phyloP scores from a whole-genome alignment of 768 basidiomycete species.

The Suillus bovinus region DNA sequence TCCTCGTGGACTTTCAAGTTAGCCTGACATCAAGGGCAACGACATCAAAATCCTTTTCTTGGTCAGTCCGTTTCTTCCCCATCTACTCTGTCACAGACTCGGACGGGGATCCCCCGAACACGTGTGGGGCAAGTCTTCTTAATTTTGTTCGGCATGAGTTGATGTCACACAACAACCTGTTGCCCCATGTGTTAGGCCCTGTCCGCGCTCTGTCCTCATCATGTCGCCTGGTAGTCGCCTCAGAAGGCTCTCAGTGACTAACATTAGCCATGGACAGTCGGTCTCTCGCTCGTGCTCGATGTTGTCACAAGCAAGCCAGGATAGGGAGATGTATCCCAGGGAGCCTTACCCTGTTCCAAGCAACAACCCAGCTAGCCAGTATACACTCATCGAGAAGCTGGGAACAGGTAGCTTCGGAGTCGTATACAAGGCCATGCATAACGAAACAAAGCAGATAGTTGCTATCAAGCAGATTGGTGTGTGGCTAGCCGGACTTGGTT shows the following conservation, averaged over 20 bases:
- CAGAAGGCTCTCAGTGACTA: constrained; percentile 39
- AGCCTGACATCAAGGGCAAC: background rate
- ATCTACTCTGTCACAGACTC: background rate
- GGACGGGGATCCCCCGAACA: constrained; percentile 16
- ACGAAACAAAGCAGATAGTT: constrained; percentile 90
- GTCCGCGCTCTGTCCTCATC: constrained; percentile 23
- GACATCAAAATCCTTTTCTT: background rate
- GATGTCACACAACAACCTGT: constrained; percentile 12
- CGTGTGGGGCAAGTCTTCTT: constrained; percentile 23
- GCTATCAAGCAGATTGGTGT: constrained; percentile 97
- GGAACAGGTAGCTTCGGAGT: constrained; percentile 96
- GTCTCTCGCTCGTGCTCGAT: constrained; percentile 47
- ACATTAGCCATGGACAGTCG: constrained; percentile 29
- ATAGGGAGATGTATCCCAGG: constrained; percentile 41
- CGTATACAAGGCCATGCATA: constrained; percentile 97
- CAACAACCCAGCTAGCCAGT: constrained; percentile 86
- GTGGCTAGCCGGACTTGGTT: constrained; percentile 31
- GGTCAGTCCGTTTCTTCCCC: background rate
- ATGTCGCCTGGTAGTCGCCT: constrained; percentile 46
- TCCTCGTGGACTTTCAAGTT: background rate
- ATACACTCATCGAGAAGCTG: constrained; percentile 92
- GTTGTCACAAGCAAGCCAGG: constrained; percentile 44
- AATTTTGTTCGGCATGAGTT: constrained; percentile 18
- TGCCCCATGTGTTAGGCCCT: constrained; percentile 19
- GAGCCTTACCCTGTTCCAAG: constrained; percentile 72